Conservation (phyloP, 352 stramenopile species). For the Plasmopara viticola region DNA sequence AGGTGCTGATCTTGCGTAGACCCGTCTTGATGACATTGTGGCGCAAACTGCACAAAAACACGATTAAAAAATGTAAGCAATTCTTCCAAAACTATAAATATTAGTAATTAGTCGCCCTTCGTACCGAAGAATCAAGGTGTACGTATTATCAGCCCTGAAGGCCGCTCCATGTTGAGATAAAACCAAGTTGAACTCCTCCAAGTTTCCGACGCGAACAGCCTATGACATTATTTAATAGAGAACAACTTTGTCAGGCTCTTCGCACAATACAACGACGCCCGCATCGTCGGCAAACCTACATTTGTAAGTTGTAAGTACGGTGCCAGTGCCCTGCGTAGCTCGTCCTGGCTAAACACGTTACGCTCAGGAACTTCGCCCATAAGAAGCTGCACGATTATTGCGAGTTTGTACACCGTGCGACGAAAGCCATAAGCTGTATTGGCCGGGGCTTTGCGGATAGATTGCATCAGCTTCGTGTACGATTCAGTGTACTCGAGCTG, state of each 20-base stretch:
- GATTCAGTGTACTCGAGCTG: constrained; percentile 97
- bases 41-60: constrained; percentile 58
- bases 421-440: constrained; percentile 95
- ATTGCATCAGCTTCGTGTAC: constrained; percentile 95
- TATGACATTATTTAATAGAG: constrained; percentile 25
- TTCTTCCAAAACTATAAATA: not conserved
- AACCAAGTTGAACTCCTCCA: constrained; percentile 92
- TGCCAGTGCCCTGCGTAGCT: constrained; percentile 83
- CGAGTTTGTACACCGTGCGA: constrained; percentile 93
- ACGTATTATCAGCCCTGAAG: constrained; percentile 92
- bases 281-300: constrained; percentile 27
- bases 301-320: constrained; percentile 96
- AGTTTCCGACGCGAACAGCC: constrained; percentile 93
- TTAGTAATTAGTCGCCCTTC: constrained; percentile 1
- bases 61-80: constrained; percentile 1
- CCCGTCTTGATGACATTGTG: constrained; percentile 99
- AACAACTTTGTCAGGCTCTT: constrained; percentile 2
- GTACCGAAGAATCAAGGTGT: constrained; percentile 93
- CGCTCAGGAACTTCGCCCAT: constrained; percentile 97
- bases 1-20: constrained; percentile 94
- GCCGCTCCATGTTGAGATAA: constrained; percentile 77
- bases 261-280: not conserved
- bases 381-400: constrained; percentile 95
- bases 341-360: constrained; percentile 89
- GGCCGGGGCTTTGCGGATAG: constrained; percentile 93